Conservation (phyloP, 352 stramenopile genomes). For the Peronosclerospora sorghi region DNA sequence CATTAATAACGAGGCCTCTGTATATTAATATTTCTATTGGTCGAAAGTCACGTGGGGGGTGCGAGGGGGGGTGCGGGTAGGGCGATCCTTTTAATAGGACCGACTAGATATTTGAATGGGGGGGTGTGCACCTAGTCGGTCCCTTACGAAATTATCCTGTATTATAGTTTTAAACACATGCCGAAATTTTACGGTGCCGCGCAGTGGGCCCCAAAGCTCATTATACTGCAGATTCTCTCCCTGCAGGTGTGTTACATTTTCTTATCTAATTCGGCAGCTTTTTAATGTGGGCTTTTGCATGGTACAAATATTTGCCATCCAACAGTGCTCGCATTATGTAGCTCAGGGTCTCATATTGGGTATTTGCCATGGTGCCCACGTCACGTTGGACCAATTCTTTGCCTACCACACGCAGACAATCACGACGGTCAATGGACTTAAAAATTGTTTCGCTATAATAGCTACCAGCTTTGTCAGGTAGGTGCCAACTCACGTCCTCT, state of each 20-base stretch:
- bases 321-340: conserved; percentile 73
- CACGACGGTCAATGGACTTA: conserved; percentile 61
- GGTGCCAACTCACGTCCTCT: neutral
- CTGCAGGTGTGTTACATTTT: conserved; percentile 51
- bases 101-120: no score
- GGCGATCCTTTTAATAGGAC: no score
- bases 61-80: no score
- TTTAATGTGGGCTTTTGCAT: neutral
- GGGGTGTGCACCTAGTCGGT: no score
- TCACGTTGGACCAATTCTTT: conserved; percentile 79
- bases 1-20: no score
- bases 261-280: neutral
- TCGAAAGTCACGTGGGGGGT: no score
- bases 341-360: conserved; percentile 55
- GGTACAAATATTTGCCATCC: neutral
- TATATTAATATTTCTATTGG: no score
- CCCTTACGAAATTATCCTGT: no score
- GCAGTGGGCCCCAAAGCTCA: conserved; percentile 82
- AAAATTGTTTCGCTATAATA: conserved; percentile 70
- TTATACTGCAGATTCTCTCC: conserved; percentile 77
- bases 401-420: conserved; percentile 73
- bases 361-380: conserved; percentile 57
- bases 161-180: no score
- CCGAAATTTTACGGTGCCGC: conserved; percentile 73
- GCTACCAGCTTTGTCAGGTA: conserved; percentile 41